Evolutionary conservation across 2,329 filamentous ascomycete species (phyloP).

Genomic region (Diaporthe aspalathi): DNA sequence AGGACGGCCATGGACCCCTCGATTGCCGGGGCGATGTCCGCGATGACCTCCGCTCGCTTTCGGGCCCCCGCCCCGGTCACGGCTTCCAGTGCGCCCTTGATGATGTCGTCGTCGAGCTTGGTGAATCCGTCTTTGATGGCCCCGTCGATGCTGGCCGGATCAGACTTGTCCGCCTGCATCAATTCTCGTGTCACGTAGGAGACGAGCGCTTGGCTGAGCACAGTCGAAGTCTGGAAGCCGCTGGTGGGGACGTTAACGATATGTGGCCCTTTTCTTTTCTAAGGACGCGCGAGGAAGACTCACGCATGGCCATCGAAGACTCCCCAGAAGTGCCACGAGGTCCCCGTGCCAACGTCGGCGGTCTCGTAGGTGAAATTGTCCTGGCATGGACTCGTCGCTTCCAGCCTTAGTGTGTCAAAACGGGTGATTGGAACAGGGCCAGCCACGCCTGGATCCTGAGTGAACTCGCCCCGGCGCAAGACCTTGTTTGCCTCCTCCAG

Average conservation of each 20-base stretch:
- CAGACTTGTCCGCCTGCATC: constrained; percentile 40
- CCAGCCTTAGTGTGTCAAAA: constrained; percentile 2
- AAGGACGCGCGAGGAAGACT: constrained; percentile 41
- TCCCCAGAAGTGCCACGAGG: constrained; percentile 52
- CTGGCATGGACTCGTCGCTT: constrained; percentile 44
- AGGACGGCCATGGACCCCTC: constrained; percentile 73
- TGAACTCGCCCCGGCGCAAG: neutral
- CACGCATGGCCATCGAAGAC: constrained; percentile 64
- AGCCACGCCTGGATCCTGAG: neutral
- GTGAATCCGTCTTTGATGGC: constrained; percentile 70
- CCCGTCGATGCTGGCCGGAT: constrained; percentile 60
- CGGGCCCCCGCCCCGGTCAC: constrained; percentile 45
- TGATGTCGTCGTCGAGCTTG: constrained; percentile 68
- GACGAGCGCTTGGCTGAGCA: constrained; percentile 56
- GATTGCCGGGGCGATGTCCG: constrained; percentile 51
- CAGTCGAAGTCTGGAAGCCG: constrained; percentile 55
- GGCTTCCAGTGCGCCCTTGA: constrained; percentile 47
- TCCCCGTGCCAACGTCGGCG: neutral
- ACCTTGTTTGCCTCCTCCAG: constrained; percentile 17
- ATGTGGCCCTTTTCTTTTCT: neutral
- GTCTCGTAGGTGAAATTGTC: constrained; percentile 49
- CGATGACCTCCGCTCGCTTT: constrained; percentile 44
- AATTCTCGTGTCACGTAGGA: constrained; percentile 55
- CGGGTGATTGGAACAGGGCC: constrained; percentile 2
- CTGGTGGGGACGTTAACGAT: constrained; percentile 39